phyloP scores from a whole-genome alignment of 202 grass and related monocot genomes.

The Setaria italica region DNA sequence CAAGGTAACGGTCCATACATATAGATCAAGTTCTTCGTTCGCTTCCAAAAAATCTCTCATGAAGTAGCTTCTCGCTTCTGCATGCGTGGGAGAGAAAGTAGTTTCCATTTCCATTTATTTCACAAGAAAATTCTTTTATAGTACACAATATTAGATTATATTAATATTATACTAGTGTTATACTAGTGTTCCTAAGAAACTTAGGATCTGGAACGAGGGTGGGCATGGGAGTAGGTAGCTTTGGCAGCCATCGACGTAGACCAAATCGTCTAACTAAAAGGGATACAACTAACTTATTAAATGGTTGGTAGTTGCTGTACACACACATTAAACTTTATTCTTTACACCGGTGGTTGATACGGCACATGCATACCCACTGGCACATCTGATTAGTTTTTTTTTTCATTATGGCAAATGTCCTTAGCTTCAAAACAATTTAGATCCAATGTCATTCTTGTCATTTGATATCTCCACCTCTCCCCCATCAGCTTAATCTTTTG shows the following conservation, averaged over 20 bases:
- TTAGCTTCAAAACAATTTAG: too few relatives aligned
- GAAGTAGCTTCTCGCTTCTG: neutral
- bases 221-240: neutral
- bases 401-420: too few relatives aligned
- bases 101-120: neutral
- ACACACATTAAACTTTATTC: neutral
- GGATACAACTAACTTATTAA: neutral
- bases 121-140: too few relatives aligned
- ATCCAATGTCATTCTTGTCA: too few relatives aligned
- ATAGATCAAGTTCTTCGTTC: neutral
- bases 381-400: too few relatives aligned
- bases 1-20: constrained; percentile 36
- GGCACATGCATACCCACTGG: too few relatives aligned
- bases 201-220: too few relatives aligned
- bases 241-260: neutral
- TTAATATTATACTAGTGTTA: too few relatives aligned
- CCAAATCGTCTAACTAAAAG: neutral
- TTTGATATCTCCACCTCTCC: too few relatives aligned
- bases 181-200: too few relatives aligned
- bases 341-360: neutral
- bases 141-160: too few relatives aligned
- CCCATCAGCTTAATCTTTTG: too few relatives aligned
- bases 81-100: neutral
- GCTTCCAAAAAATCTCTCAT: neutral
- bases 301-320: neutral